Evolutionary conservation across 2,329 filamentous ascomycete species (phyloP), one percentile per base, ranked within the genome.

Genomic region (Lachnellula arida): DNA sequence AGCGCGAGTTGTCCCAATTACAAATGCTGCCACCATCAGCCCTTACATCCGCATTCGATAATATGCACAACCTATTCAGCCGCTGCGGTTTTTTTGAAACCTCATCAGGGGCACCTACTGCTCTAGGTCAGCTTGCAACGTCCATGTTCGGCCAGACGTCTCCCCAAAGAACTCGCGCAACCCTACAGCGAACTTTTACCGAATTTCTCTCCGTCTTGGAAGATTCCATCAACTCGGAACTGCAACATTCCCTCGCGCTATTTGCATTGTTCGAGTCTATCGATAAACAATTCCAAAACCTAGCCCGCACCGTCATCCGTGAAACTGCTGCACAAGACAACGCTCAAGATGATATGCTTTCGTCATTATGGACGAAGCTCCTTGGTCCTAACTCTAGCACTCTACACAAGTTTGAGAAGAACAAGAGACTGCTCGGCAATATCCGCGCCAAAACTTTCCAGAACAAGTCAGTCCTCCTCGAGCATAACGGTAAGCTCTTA

Each of bases 231-330:
- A 84, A 87, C 65, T 87, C 82, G 62, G 92, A 97, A 72, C 79
- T 97, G 19, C 85, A 86, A 53, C 87, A 93, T 73, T 88, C 87
- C 42, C 82, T 91, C 1, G 82, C 85, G 1, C 82, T 97, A 14
- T 96, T 96, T 71, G 83, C 83, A 3, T 84, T 96, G n/a, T 97
- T 97, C 71, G 91, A 96, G 70, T 83, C 86, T 57, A 91, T 97
- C 64, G 93, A 97, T 73, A 82, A 85, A 52, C 91, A 96, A 70
- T 96, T 97, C 73, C 81, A 91, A 59, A 95, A 94, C 70, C 80
- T 97, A 0, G 90, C 90, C 60, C 87, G 91, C 58, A 88, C 85
- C 5, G 91, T 96, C 9, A 87, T 89, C 54, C 89, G 91, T 65
- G 92, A 97, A 74, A 84, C 87, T 19, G 86, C 88, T 60, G 81